phyloP scores from a whole-genome alignment of 1,139 yeast genomes.

The Debaryomyces nepalensis region DNA sequence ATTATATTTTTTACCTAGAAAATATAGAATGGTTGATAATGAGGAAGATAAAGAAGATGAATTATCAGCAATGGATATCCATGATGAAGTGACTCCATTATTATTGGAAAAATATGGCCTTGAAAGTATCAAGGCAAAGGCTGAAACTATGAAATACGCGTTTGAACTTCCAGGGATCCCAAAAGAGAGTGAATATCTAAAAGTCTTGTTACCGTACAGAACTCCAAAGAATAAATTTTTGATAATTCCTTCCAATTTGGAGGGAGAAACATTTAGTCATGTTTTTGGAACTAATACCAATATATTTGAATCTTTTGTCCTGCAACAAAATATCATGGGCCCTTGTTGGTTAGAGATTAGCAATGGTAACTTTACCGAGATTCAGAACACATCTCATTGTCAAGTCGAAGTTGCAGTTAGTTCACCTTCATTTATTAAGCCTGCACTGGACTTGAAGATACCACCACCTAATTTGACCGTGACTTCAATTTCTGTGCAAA shows the following conservation, averaged over 20 bases:
- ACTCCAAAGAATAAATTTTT: constrained; percentile 56
- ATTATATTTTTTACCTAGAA: constrained; percentile 77
- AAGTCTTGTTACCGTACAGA: constrained; percentile 74
- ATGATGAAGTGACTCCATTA: constrained; percentile 73
- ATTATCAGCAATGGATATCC: constrained; percentile 66
- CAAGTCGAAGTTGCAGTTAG: constrained; percentile 69
- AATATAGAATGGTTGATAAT: constrained; percentile 39
- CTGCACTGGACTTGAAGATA: constrained; percentile 53
- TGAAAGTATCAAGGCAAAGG: constrained; percentile 66
- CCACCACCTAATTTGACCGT: constrained; percentile 68
- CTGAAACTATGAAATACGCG: constrained; percentile 79
- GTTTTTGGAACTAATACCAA: constrained; percentile 81
- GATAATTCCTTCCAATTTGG: constrained; percentile 62
- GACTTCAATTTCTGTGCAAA: constrained; percentile 78
- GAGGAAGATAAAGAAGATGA: constrained; percentile 44
- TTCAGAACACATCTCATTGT: constrained; percentile 80
- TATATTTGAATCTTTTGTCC: constrained; percentile 83
- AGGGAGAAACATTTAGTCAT: constrained; percentile 76
- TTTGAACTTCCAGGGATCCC: constrained; percentile 87
- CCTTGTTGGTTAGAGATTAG: constrained; percentile 92
- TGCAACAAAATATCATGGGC: constrained; percentile 88
- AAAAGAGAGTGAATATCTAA: constrained; percentile 76
- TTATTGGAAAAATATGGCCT: constrained; percentile 68
- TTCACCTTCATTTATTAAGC: constrained; percentile 54
- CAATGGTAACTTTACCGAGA: constrained; percentile 61